Conservation (phyloP, 768 basidiomycete species). For the Lyophyllum atratum region DNA sequence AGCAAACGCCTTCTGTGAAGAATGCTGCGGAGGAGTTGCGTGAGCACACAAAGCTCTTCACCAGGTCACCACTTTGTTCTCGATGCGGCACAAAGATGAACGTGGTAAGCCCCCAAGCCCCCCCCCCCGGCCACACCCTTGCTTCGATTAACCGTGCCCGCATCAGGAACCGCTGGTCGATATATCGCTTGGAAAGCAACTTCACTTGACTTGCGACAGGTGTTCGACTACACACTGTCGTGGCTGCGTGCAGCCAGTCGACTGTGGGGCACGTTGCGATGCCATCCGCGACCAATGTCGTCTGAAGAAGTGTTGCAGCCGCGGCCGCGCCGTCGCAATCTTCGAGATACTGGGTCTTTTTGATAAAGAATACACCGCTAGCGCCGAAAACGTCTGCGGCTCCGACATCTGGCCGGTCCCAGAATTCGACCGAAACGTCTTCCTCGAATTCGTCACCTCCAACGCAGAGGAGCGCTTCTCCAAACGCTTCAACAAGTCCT, state of each 20-base stretch:
- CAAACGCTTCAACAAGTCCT: not conserved
- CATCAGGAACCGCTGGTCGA: not conserved
- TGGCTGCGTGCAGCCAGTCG: conserved; percentile 5
- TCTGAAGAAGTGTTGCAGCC: conserved; percentile 13
- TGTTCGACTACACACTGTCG: conserved; percentile 14
- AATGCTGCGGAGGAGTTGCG: not conserved
- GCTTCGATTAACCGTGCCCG: not conserved
- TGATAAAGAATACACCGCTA: conserved; percentile 7
- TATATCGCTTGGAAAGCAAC: not conserved
- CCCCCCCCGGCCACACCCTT: not conserved
- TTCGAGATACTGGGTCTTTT: conserved; percentile 13
- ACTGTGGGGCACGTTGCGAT: conserved; percentile 8
- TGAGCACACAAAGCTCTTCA: conserved; percentile 2
- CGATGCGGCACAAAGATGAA: not conserved
- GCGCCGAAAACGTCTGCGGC: not conserved
- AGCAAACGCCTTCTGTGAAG: not conserved
- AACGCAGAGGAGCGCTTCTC: not conserved
- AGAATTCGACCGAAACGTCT: not conserved
- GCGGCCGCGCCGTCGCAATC: conserved; percentile 14
- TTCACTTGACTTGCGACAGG: conserved; percentile 11
- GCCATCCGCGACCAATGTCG: not conserved
- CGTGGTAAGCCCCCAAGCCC: not conserved
- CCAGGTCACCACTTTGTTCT: conserved; percentile 5
- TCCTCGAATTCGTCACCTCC: conserved; percentile 4
- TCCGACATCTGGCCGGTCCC: conserved; percentile 1